These are phyloP conservation scores for Alternaria ventricosa DNA, from an alignment of 2,329 filamentous ascomycete genomes.

Conservation along the genomic window DNA sequence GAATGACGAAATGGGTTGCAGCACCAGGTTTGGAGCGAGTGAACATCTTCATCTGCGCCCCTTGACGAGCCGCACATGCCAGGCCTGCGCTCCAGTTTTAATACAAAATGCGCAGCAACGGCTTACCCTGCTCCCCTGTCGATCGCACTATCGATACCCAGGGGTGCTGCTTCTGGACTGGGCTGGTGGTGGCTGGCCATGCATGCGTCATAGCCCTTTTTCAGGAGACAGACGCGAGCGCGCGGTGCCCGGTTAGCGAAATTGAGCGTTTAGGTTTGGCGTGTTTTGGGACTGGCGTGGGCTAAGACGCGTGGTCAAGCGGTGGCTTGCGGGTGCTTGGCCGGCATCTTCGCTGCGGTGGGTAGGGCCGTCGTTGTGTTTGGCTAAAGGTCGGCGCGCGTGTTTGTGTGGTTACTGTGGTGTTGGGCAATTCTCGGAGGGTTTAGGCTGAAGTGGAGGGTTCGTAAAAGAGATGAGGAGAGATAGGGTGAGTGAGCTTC, in stretches of 20 bases:
- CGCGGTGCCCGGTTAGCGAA: background rate
- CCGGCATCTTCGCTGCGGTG: background rate
- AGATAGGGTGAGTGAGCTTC: background rate
- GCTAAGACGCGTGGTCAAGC: constrained; percentile 2
- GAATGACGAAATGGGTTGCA: background rate
- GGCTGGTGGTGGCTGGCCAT: background rate
- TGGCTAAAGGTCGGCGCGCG: background rate
- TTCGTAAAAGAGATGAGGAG: background rate
- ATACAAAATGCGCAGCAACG: background rate
- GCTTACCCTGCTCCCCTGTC: constrained; percentile 23
- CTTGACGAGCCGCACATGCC: background rate
- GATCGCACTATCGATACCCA: constrained; percentile 26
- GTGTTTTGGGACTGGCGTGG: background rate
- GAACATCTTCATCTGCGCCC: constrained; percentile 18
- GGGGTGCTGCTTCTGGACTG: background rate
- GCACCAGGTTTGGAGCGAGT: background rate
- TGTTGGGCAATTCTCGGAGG: background rate
- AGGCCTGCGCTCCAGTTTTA: background rate
- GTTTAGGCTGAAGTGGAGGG: background rate
- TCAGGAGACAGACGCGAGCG: background rate
- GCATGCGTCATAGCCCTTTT: constrained; percentile 8
- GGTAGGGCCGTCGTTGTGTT: background rate
- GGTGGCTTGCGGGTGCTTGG: constrained; percentile 12
- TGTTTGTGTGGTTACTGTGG: background rate
- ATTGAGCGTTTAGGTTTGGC: background rate